Percentiles rank a stretch among this genome's conserved stretches.
phyloP scores from a whole-genome alignment of 2,329 filamentous ascomycete species.

The Colletotrichum zoysiae region DNA sequence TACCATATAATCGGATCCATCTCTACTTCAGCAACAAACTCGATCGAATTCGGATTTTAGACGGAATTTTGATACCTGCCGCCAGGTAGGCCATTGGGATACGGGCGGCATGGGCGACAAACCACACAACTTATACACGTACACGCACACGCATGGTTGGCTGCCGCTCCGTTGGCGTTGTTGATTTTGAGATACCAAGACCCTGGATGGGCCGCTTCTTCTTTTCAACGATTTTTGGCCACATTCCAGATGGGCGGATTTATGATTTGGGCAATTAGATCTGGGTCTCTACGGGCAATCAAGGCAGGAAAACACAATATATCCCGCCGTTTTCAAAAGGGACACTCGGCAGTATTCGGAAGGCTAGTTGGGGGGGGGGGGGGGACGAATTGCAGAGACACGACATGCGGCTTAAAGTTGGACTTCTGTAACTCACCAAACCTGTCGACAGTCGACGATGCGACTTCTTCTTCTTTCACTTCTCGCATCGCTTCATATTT shows the following conservation, averaged over 20 bases:
- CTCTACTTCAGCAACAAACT: conserved; percentile 32
- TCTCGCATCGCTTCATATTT: conserved; percentile 28
- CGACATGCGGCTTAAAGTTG: not conserved
- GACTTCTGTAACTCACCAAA: not conserved
- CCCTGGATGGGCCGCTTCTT: conserved; percentile 39
- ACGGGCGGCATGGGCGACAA: conserved; percentile 25
- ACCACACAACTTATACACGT: conserved; percentile 22
- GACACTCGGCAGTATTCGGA: conserved; percentile 11
- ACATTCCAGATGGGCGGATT: conserved; percentile 25
- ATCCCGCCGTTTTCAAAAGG: conserved; percentile 25
- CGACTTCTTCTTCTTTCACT: conserved; percentile 16
- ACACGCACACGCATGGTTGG: conserved; percentile 40
- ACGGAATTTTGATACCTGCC: conserved; percentile 25
- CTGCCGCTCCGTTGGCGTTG: conserved; percentile 42
- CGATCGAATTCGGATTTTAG: conserved; percentile 25
- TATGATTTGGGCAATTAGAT: conserved; percentile 41
- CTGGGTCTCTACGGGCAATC: conserved; percentile 31
- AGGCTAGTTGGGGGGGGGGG: not conserved
- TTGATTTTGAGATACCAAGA: conserved; percentile 44
- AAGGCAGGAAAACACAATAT: conserved; percentile 40
- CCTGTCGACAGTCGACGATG: conserved; percentile 13
- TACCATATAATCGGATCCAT: conserved; percentile 34
- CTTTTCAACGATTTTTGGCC: conserved; percentile 40
- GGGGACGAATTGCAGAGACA: conserved; percentile 7
- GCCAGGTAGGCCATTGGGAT: conserved; percentile 24